Percentiles rank a stretch among this genome's conserved stretches.
These are phyloP conservation scores for Phytopythium vexans DNA, from an alignment of 352 stramenopile genomes.

Conservation along the genomic window DNA sequence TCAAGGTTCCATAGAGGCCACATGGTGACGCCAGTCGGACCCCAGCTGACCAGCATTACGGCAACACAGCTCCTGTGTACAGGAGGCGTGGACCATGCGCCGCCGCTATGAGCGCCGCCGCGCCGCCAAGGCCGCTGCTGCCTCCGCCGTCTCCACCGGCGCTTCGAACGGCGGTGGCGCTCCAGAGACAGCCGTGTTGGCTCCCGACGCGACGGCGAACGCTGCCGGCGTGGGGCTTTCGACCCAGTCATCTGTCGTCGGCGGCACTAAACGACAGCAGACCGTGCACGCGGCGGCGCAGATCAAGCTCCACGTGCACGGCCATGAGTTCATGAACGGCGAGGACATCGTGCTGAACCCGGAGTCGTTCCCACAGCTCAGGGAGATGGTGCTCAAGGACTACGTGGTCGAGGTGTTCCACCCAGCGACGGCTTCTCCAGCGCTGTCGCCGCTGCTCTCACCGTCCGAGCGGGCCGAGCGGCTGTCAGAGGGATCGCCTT, in stretches of 20 bases:
- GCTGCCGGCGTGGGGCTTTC: no score
- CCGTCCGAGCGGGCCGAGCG: conserved; percentile 21
- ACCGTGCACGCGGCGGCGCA: conserved; percentile 44
- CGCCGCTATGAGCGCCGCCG: conserved; percentile 48
- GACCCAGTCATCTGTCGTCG: not conserved
- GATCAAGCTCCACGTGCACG: conserved; percentile 82
- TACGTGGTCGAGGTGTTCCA: conserved; percentile 86
- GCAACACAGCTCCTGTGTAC: no score
- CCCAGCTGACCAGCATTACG: no score
- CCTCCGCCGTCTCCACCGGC: conserved; percentile 4
- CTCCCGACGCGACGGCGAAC: not conserved
- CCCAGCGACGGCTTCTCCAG: conserved; percentile 15
- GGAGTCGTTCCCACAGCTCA: conserved; percentile 74
- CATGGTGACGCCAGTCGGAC: not conserved
- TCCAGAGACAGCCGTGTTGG: not conserved
- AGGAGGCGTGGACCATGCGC: conserved; percentile 25
- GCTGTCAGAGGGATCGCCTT: conserved; percentile 30
- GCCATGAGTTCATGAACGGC: conserved; percentile 78
- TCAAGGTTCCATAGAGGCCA: not conserved
- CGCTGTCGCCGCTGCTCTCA: conserved; percentile 10
- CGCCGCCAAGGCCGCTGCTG: conserved; percentile 34
- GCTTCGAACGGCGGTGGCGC: conserved; percentile 1
- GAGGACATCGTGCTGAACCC: conserved; percentile 82
- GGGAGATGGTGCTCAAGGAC: conserved; percentile 60
- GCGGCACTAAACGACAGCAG: conserved; percentile 40